These are phyloP conservation scores for Neoascochyta sp. DNA, from an alignment of 2,329 filamentous ascomycete species.

Conservation along the genomic window DNA sequence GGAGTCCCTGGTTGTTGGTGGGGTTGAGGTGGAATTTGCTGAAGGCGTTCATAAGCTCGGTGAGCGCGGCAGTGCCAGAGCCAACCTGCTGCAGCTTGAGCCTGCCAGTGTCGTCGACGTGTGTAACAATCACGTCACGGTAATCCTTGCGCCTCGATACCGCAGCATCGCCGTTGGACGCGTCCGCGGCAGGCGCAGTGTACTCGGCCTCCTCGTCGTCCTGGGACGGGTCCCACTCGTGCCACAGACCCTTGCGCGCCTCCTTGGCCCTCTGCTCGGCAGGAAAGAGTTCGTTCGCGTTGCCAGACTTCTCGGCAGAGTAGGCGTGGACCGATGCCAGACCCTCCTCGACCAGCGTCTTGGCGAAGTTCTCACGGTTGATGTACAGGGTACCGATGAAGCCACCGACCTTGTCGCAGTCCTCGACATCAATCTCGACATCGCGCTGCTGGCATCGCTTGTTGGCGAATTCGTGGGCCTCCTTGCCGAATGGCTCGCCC, in stretches of 20 bases:
- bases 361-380: constrained; percentile 93
- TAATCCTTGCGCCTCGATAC: constrained; percentile 77
- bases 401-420: constrained; percentile 92
- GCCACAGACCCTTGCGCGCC: constrained; percentile 81
- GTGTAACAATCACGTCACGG: constrained; percentile 87
- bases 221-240: constrained; percentile 87
- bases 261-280: constrained; percentile 91
- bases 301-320: constrained; percentile 92
- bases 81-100: constrained; percentile 92
- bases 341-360: constrained; percentile 88
- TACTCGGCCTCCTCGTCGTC: constrained; percentile 68
- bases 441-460: constrained; percentile 88
- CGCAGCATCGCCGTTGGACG: constrained; percentile 52
- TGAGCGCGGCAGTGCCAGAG: constrained; percentile 76
- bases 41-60: constrained; percentile 87
- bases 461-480: constrained; percentile 88
- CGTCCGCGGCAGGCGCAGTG: constrained; percentile 44
- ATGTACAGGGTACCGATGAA: constrained; percentile 95
- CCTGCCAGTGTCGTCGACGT: constrained; percentile 76
- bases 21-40: constrained; percentile 84
- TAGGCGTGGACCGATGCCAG: constrained; percentile 89
- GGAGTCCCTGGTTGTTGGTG: constrained; percentile 70
- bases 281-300: constrained; percentile 78
- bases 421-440: constrained; percentile 91
- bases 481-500: constrained; percentile 90